Evolutionary conservation across 306 rosid genomes (phyloP).

Genomic region (Dalbergia oliveri): DNA sequence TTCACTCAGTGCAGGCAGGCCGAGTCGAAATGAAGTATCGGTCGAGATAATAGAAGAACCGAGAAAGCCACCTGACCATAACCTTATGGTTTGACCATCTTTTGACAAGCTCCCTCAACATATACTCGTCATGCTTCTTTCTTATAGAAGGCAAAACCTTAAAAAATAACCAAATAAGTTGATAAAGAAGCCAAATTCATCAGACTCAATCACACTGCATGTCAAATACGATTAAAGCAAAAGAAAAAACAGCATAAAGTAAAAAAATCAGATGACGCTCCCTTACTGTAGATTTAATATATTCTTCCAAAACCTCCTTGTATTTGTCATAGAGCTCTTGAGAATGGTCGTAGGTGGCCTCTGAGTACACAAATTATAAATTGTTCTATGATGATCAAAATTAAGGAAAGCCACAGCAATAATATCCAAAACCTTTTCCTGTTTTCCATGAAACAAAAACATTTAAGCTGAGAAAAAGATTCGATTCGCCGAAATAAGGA

Average conservation of each 20-base stretch:
- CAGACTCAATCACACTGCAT: background rate
- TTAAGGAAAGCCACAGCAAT: slow-evolving; percentile 38
- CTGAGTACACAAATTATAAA: slow-evolving; percentile 60
- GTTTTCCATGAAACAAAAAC: background rate
- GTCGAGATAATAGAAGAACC: slow-evolving; percentile 52
- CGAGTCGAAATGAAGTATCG: slow-evolving; percentile 50
- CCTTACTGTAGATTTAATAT: slow-evolving; percentile 49
- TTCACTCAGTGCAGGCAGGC: slow-evolving; percentile 47
- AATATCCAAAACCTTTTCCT: background rate
- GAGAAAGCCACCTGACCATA: slow-evolving; percentile 42
- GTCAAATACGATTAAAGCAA: background rate
- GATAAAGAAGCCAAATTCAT: too few relatives aligned
- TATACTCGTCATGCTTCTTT: slow-evolving; percentile 63
- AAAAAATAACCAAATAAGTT: background rate
- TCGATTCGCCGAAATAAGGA: background rate
- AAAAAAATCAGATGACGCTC: background rate
- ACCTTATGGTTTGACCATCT: slow-evolving; percentile 63
- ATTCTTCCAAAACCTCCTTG: slow-evolving; percentile 52
- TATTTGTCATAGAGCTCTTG: slow-evolving; percentile 63
- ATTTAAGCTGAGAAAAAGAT: background rate
- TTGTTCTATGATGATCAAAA: slow-evolving; percentile 45
- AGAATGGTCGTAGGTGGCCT: slow-evolving; percentile 57
- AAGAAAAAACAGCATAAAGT: background rate
- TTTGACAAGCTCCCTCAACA: slow-evolving; percentile 63
- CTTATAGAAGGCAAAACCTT: slow-evolving; percentile 60